Evolutionary conservation across 441 rosid species (phyloP), one percentile per base, ranked within the genome.

Genomic region (Hura crepitans): DNA sequence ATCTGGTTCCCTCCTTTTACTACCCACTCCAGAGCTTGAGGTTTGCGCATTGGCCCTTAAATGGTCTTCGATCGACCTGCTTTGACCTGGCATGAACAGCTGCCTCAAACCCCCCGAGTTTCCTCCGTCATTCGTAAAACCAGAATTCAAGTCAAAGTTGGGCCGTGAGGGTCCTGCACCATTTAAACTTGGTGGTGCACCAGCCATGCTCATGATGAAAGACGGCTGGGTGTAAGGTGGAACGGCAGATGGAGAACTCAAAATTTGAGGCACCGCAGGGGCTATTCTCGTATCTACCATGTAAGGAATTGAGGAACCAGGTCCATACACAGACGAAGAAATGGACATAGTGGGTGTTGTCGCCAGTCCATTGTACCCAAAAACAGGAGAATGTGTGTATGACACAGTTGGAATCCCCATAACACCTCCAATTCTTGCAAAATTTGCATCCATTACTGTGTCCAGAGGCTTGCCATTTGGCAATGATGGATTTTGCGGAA

Each of bases 1-100:
- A 31, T 96, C 98, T 0, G 96, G 93, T 76, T 93, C 96, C 83
- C 91, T 90, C 72, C 97, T 84, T 79, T 92, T 95, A 23, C 78
- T 87, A 46, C 88, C 93, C 18, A 80, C 71, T 42, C 85, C 84
- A 9, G 94, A 83, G 80, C 90, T 83, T 3, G 93, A 82, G n/a
- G 92, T 81, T 61, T 83, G 95, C 35, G 81, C 71, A 72, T 70
- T 81, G 67, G 76, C 80, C 77, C 89, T 76, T n/a, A 83, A 69
- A 53, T 81, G 90, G 72, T 93, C 97, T 65, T 89, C 92, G 69
- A 80, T 50, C 0, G 82, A 66, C 77, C 86, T 81, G 31, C 81
- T 82, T 72, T 82, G 94, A 77, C 76, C 80, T 6, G 92, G 86
- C 68, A 86, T 75, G 64, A 90, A 79, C 65, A 90, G 78, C 78